Percentiles rank a stretch among this genome's conserved stretches.
Evolutionary conservation across 164 flowering plant genomes (phyloP).

Genomic region (Aristolochia californica): DNA sequence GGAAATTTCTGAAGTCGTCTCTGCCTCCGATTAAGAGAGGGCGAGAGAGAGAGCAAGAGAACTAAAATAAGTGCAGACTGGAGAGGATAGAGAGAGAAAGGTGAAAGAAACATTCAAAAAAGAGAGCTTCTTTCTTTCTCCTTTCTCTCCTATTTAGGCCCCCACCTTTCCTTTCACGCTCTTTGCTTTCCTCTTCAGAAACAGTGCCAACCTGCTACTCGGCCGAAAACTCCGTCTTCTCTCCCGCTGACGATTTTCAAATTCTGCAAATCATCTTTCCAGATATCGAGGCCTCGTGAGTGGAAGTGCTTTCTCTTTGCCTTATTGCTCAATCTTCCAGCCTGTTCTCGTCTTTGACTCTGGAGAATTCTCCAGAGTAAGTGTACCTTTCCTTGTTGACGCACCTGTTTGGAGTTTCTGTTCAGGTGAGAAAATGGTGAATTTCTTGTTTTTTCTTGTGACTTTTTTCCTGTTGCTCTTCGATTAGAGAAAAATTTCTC

Average conservation of each 20-base stretch:
- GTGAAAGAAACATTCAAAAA: neutral
- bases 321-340: too few species aligned
- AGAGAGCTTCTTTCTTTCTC: neutral
- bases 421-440: too few species aligned
- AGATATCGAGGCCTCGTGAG: too few species aligned
- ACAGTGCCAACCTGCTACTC: neutral
- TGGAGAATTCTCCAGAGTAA: too few species aligned
- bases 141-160: slow-evolving; percentile 4
- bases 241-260: neutral
- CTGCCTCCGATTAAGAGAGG: neutral
- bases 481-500: too few species aligned
- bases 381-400: too few species aligned
- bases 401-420: too few species aligned
- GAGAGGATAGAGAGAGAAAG: neutral
- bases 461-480: too few species aligned
- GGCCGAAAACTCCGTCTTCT: neutral
- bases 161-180: neutral
- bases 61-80: neutral
- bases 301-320: too few species aligned
- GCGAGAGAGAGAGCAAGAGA: neutral
- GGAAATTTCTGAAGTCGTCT: neutral
- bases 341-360: too few species aligned
- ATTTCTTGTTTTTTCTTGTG: too few species aligned
- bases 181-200: neutral
- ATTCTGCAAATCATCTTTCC: neutral